Percentiles rank a stretch among this genome's conserved stretches.
Evolutionary conservation across 345 rosid genomes (phyloP).

Genomic region (Excoecaria agallocha): DNA sequence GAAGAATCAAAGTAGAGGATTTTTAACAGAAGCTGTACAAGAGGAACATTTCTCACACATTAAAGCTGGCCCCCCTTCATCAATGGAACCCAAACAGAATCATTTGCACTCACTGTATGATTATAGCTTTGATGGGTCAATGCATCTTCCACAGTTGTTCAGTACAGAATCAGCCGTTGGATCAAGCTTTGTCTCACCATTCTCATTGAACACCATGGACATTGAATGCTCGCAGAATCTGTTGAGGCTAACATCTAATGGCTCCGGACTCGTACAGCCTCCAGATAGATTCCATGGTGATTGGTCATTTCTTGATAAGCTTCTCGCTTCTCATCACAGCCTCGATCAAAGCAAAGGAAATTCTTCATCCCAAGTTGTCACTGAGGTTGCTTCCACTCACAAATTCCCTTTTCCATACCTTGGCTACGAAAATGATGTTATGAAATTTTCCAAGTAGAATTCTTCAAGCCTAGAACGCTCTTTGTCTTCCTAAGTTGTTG

Average conservation of each 20-base stretch:
- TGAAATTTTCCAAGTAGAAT: conserved; percentile 54
- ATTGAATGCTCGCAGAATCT: conserved; percentile 64
- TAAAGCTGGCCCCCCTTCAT: conserved; percentile 26
- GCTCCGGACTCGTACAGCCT: conserved; percentile 25
- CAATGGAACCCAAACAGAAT: conserved; percentile 28
- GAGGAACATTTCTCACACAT: conserved; percentile 37
- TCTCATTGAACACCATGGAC: conserved; percentile 42
- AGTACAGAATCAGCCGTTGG: conserved; percentile 59
- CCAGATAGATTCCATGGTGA: conserved; percentile 52
- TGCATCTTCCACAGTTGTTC: conserved; percentile 80
- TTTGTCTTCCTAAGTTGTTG: not conserved
- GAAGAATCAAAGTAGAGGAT: conserved; percentile 61
- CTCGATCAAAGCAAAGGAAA: conserved; percentile 25
- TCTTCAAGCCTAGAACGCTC: not conserved
- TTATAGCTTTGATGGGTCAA: conserved; percentile 41
- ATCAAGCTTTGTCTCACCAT: conserved; percentile 28
- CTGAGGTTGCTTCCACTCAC: conserved; percentile 33
- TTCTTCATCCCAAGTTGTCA: conserved; percentile 37
- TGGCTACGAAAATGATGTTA: conserved; percentile 48
- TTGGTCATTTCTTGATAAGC: conserved; percentile 87
- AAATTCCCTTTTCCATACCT: conserved; percentile 67
- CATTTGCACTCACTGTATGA: conserved; percentile 33
- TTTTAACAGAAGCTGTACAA: conserved; percentile 40
- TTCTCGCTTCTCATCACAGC: conserved; percentile 56
- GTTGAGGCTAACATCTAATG: conserved; percentile 53